Percentiles rank a stretch among this genome's conserved stretches.
phyloP scores from a whole-genome alignment of 768 basidiomycete genomes.

The Strobilomyces dryophilus region DNA sequence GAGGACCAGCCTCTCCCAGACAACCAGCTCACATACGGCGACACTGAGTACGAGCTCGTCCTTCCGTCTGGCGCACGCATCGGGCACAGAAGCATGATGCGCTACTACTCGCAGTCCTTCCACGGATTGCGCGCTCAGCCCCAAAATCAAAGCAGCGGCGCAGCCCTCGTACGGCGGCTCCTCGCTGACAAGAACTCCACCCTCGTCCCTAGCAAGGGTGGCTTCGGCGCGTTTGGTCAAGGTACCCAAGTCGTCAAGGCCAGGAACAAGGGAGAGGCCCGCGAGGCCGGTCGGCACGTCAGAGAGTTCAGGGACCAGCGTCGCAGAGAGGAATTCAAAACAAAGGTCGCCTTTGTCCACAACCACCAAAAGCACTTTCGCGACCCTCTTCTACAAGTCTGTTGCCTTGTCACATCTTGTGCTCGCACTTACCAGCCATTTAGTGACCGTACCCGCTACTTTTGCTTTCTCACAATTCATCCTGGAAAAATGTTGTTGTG shows the following conservation, averaged over 20 bases:
- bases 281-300: constrained; percentile 84
- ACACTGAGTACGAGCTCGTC: constrained; percentile 81
- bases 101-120: constrained; percentile 86
- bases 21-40: constrained; percentile 67
- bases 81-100: constrained; percentile 82
- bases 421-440: constrained; percentile 2
- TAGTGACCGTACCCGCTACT: constrained; percentile 18
- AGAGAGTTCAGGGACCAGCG: constrained; percentile 80
- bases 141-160: constrained; percentile 68
- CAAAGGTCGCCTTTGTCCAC: constrained; percentile 70
- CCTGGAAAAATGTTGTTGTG: constrained; percentile 7
- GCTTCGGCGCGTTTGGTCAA: constrained; percentile 80
- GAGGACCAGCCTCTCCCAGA: constrained; percentile 39
- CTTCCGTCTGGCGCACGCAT: constrained; percentile 91
- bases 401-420: not conserved
- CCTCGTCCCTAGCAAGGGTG: constrained; percentile 80
- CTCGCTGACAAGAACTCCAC: constrained; percentile 81
- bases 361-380: constrained; percentile 89
- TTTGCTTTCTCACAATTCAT: constrained; percentile 1
- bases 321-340: constrained; percentile 79
- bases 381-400: constrained; percentile 62
- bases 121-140: constrained; percentile 39
- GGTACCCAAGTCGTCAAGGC: constrained; percentile 86
- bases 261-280: constrained; percentile 91
- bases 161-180: constrained; percentile 70